phyloP scores from a whole-genome alignment of 2,329 filamentous ascomycete genomes.

The Apiospora sp. region DNA sequence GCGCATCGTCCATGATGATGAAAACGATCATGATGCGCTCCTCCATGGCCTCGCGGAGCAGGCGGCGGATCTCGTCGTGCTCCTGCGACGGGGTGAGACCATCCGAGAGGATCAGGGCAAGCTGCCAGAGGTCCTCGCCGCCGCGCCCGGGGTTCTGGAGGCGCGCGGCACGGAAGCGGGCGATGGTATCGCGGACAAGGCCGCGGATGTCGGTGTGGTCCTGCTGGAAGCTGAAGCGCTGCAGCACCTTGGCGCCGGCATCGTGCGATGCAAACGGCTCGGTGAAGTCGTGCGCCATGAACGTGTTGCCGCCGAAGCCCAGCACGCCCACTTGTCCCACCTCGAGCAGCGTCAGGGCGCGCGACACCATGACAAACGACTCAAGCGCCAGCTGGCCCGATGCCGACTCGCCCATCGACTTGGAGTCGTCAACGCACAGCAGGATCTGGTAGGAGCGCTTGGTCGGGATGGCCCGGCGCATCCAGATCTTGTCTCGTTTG shows the following conservation, averaged over 20 bases:
- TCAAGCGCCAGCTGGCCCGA: conserved; percentile 87
- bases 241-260: conserved; percentile 83
- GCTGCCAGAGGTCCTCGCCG: conserved; percentile 85
- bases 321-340: conserved; percentile 92
- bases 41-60: conserved; percentile 88
- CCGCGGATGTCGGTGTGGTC: conserved; percentile 84
- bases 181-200: conserved; percentile 79
- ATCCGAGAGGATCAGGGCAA: conserved; percentile 92
- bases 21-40: conserved; percentile 98
- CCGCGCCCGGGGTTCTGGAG: conserved; percentile 60
- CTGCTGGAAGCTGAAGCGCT: conserved; percentile 85
- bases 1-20: conserved; percentile 84
- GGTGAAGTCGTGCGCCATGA: conserved; percentile 86
- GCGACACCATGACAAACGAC: conserved; percentile 89
- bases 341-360: conserved; percentile 90
- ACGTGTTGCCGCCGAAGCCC: conserved; percentile 85
- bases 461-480: conserved; percentile 88
- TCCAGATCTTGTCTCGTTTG: conserved; percentile 99
- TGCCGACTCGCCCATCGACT: conserved; percentile 85
- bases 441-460: conserved; percentile 98
- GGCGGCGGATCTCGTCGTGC: conserved; percentile 81
- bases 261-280: conserved; percentile 80
- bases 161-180: conserved; percentile 81
- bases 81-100: conserved; percentile 85
- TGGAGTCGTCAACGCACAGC: conserved; percentile 95